Percentiles rank a stretch among this genome's conserved stretches.
These are phyloP conservation scores for Penicillium pulvis DNA, from an alignment of 495 filamentous ascomycete species.

Conservation along the genomic window DNA sequence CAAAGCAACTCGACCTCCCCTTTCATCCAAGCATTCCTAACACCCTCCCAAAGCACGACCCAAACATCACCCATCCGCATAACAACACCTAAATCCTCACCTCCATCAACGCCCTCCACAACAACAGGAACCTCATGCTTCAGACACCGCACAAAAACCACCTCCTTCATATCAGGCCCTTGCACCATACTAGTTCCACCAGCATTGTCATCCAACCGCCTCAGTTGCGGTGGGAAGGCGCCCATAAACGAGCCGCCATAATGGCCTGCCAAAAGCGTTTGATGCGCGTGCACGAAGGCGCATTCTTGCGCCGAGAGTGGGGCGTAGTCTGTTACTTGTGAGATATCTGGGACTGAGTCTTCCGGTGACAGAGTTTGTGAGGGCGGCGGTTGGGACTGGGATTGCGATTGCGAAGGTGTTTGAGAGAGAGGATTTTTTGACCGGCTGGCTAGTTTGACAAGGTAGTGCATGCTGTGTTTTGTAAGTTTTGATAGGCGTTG, in stretches of 20 bases:
- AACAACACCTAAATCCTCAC: slow-evolving; percentile 55
- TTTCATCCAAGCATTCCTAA: slow-evolving; percentile 66
- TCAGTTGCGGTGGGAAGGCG: slow-evolving; percentile 73
- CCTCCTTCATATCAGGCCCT: slow-evolving; percentile 74
- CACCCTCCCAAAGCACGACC: slow-evolving; percentile 83
- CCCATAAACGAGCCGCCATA: slow-evolving; percentile 79
- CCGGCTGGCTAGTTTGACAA: slow-evolving; percentile 35
- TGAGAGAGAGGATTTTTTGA: slow-evolving; percentile 63
- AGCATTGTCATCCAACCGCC: slow-evolving; percentile 84
- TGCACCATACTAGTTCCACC: slow-evolving; percentile 93
- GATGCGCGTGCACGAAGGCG: slow-evolving; percentile 78
- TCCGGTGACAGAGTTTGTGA: slow-evolving; percentile 28
- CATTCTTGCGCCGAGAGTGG: slow-evolving; percentile 72
- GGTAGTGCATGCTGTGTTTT: slow-evolving; percentile 47
- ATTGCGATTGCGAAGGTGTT: slow-evolving; percentile 58
- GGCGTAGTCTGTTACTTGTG: slow-evolving; percentile 43
- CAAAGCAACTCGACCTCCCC: slow-evolving; percentile 85
- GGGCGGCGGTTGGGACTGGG: slow-evolving; percentile 24
- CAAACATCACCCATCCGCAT: slow-evolving; percentile 82
- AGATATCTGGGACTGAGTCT: slow-evolving; percentile 39
- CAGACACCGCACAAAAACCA: slow-evolving; percentile 82
- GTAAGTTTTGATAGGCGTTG: slow-evolving; percentile 78
- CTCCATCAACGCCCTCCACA: slow-evolving; percentile 54
- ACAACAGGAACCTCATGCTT: slow-evolving; percentile 56
- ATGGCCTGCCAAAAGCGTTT: slow-evolving; percentile 77